Base-by-base conservation (phyloP, 495 filamentous ascomycete species). In the Xeromyces bisporus region DNA sequence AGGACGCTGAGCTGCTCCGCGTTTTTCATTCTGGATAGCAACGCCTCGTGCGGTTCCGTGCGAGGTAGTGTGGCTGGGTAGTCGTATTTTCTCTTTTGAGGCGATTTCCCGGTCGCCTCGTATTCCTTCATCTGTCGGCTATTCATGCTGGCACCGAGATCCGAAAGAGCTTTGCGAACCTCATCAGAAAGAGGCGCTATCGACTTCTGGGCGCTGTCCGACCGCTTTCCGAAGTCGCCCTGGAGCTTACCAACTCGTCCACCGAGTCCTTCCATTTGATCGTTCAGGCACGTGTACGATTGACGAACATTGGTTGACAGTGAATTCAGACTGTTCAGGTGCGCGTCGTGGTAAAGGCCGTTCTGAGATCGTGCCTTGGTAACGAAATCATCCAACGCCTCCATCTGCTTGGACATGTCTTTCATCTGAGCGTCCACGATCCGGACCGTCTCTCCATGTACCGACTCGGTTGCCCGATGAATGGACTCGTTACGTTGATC, bases 341-440 rank as follows among this genome's bases (percentile, higher is more conserved):
- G 75, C 23, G 62, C 65, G 18, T 73, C 59, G 41, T 84, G 72
- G 48, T 89, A 84, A 7, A 55, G 50, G 23, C 77, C 68, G 45
- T 94, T 94, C 39, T 89, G 77, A 4, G 69, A 76, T 33, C 76
- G 73, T 9, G 91, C 84, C 26, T 80, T 78, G 16, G 79, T 64
- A 20, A 94, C 81, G 39, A 93, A 93, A 36, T 84, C 80, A 53
- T 93, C 89, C 4, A 96, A 64, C 5, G 80, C 77, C 39, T 68
- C 68, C 71, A 97, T 87, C 54, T 96, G 83, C 6, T 62, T 64
- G 34, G 79, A 75, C 56, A 97, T 77, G 35, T 91, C 76, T 23
- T 65, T 66, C 58, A 93, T 78, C 51, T 96, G 91, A 15, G 75
- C 76, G 46, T 86, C 79, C 7, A 94, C 87, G 41, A 92, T 89